Base-by-base conservation (phyloP, 306 rosid genomes). In the Ceratonia siliqua region DNA sequence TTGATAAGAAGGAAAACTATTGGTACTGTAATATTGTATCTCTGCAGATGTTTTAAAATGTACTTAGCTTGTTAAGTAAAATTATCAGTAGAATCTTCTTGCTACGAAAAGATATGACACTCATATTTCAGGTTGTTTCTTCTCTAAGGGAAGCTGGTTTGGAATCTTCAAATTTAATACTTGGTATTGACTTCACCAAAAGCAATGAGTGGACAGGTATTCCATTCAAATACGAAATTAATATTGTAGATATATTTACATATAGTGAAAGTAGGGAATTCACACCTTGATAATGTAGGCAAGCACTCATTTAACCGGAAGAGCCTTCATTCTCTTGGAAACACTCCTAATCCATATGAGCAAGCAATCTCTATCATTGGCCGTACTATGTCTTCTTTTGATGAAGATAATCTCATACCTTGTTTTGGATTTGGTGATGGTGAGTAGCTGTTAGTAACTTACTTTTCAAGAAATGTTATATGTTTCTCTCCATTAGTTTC, bases 191-290 rank as follows among this genome's bases (percentile, higher is more conserved):
- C 89, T 94, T 92, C 84, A 94, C 99, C 45, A 92, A 94, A 85
- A 94, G 99, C 89, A 94, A 94, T 75, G 99, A 94, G 80, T 94
- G 99, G 99, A 88, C 93, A 88, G 99, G 99, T 92, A 70, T 64
- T 81, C 67, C 62, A 80, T 80, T 57, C 25, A 36, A 14, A 45
- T 21, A n/a, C 64, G 30, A 8, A 66, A 24, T 54, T 46, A 25
- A 32, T 54, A 8, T 50, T 59, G 12, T 58, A 21, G 21, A 22
- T 55, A 33, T 9, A 57, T 68, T 70, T 52, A 58, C 78, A 27
- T 49, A 10, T 33, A 50, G 36, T 54, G 62, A 35, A 69, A 32
- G 65, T 28, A 52, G 46, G 46, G 41, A 70, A 53, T 25, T 75
- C 52, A 65, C 85, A 65, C 38, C 62, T 65, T 46, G 78, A 78